Base-by-base conservation (phyloP, 2,329 filamentous ascomycete genomes). In the Orbilia oligospora region DNA sequence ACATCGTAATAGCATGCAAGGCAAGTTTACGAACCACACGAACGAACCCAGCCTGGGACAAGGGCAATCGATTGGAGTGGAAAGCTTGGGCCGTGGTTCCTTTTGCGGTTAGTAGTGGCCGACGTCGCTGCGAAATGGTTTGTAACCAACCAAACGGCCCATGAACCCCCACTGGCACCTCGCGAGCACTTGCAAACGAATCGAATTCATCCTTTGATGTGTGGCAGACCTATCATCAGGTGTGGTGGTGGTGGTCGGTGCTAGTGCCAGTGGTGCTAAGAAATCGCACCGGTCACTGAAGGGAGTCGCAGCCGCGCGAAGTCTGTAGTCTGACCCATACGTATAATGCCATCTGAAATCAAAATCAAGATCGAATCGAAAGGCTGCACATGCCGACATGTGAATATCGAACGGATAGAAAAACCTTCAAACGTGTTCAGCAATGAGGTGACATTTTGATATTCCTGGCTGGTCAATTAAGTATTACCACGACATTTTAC, bases 91-190 rank as follows among this genome's bases (percentile, higher is more conserved):
- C 71, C 38, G 36, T 33, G 53, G 33, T 58, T 58, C 44, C 4
- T 14, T 51, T 61, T 44, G 38, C 16, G 56, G 53, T 70, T 69
- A 67, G 65, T 69, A 61, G 65, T 48, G 72, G 66, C 65, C 72
- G 72, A 77, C 72, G 66, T 71, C 72, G 72, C 70, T 67, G 61
- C 22, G 48, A 44, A 49, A 22, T 44, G 12, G 16, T 38, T 67
- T 20, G 20, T 12, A 48, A 12, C 69, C 69, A 72, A 66, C 58
- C 69, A 65, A 72, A 72, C 49, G 14, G 70, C 70, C 70, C 70
- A 72, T 72, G 70, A 46, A 46, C 46, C 70, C 70, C 70, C 70
- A 73, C 66, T 27, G 49, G 49, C 72, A 65, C 64, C 22, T 64
- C 53, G 68, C 56, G 8, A 65, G 20, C 44, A 64, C 44, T 9